Evolutionary conservation across 108 stramenopile genomes (phyloP).

Genomic region (Hondaea fermentalgiana): DNA sequence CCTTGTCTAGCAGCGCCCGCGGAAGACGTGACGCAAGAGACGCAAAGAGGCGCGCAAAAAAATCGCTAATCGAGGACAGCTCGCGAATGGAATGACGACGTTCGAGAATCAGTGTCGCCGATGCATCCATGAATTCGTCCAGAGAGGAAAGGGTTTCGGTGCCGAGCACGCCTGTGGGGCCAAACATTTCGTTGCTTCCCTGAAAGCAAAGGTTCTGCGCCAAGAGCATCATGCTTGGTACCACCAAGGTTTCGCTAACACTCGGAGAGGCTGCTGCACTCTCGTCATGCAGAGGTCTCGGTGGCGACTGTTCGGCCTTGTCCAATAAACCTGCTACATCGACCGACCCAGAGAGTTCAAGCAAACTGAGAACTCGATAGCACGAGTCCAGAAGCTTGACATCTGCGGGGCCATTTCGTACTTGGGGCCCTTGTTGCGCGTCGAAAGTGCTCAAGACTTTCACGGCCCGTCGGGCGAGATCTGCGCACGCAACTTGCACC

Average conservation of each 20-base stretch:
- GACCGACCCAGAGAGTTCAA: not conserved
- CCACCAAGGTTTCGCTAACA: not conserved
- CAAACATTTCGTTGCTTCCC: not conserved
- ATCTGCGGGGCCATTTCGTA: not conserved
- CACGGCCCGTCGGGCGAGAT: too few species aligned
- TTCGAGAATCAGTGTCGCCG: not conserved
- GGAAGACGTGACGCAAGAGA: not conserved
- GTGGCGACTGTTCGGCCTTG: too few species aligned
- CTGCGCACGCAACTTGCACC: too few species aligned
- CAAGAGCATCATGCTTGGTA: not conserved
- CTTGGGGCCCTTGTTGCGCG: too few species aligned
- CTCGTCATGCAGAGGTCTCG: too few species aligned
- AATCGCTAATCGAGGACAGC: not conserved
- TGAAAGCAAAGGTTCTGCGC: not conserved
- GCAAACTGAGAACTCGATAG: not conserved
- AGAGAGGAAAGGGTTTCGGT: not conserved
- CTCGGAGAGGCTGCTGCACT: too few species aligned
- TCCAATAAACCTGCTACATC: not conserved
- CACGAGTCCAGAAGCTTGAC: not conserved
- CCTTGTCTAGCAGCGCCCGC: not conserved
- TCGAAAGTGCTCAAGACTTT: too few species aligned
- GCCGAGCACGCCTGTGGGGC: not conserved
- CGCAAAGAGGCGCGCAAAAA: not conserved
- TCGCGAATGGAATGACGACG: not conserved
- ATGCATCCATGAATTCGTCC: not conserved